Evolutionary conservation across 2,329 filamentous ascomycete species (phyloP), one percentile per base, ranked within the genome.

Genomic region (Diaporthe citriasiana): DNA sequence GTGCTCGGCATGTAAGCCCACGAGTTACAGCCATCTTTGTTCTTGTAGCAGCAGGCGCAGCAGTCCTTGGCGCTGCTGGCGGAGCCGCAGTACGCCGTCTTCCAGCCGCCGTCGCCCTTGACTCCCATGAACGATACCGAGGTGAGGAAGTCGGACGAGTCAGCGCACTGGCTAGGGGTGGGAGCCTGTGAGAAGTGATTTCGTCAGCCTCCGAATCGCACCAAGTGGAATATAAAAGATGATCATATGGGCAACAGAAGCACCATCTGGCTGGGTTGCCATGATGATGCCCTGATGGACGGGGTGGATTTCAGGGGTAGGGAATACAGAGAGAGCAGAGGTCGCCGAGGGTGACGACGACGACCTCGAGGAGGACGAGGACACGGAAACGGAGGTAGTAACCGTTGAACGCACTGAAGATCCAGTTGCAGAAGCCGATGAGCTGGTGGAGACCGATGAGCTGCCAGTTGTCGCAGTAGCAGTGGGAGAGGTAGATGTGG

Each of bases 71-170:
- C 56, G 30, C 72, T 47, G 7, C 45, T 56, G 12, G 72, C 70
- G 13, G 55, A 40, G 9, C 53, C 72, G 17, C 70, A 65, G 51
- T 65, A 75, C 30, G 17, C n/a, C 7, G 60, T 65, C 22, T 53
- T 40, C 69, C 72, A 75, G 45, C 69, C 56, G 33, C 57, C 68
- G n/a, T 38, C 72, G 30, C 53, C 68, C 22, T 65, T 17, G 51
- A 75, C 68, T 27, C 72, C 72, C 60, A 75, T 74, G 51, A 65
- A 75, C 10, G 59, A 71, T 4, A 74, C 68, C 1, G 57, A 65
- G 27, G 66, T 63, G n/a, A 73, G 27, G 42, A 69, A 75, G 3
- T 55, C 50, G 19, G 74, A 74, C 2, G 74, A 27, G 15, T 71
- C 70, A 30, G 60, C 71, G 22, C 74, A 75, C 66, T 66, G 35